Conservation (phyloP, 192 early-diverging fungal species). For the Dissophora globulifera region DNA sequence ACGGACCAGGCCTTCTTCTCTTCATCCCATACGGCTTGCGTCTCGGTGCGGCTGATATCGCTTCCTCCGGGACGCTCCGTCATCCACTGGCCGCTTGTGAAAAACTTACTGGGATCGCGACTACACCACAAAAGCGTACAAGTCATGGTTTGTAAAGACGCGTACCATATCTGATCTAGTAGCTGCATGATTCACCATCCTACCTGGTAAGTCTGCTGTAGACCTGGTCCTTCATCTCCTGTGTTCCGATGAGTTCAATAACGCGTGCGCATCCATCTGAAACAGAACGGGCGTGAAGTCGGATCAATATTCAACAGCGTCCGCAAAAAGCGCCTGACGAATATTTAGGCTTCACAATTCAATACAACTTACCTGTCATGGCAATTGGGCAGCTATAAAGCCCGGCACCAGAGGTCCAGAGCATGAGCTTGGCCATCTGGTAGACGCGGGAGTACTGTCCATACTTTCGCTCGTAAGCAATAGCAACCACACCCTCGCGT, state of each 20-base stretch:
- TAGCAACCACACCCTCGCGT: conserved; percentile 72
- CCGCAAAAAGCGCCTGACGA: too few species aligned
- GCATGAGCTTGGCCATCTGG: conserved; percentile 76
- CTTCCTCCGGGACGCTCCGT: conserved; percentile 77
- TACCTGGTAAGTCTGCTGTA: conserved; percentile 60
- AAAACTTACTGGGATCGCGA: conserved; percentile 71
- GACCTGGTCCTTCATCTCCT: conserved; percentile 62
- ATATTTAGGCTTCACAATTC: background rate
- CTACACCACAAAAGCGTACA: conserved; percentile 14
- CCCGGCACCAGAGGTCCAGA: conserved; percentile 64
- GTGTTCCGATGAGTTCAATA: conserved; percentile 64
- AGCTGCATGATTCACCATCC: background rate
- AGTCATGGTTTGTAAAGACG: too few species aligned
- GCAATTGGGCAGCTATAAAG: conserved; percentile 75
- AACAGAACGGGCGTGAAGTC: too few species aligned
- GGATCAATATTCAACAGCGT: too few species aligned
- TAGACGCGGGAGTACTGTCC: conserved; percentile 63
- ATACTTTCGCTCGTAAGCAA: conserved; percentile 68
- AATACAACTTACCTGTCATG: conserved; percentile 66
- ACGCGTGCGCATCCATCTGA: conserved; percentile 75
- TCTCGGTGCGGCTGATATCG: conserved; percentile 75
- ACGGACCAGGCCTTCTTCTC: conserved; percentile 59
- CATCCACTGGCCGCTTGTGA: conserved; percentile 83
- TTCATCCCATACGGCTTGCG: conserved; percentile 61
- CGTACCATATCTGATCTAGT: too few species aligned